Conservation (phyloP, 331 rosid genomes). For the Rhamnella rubrinervis region DNA sequence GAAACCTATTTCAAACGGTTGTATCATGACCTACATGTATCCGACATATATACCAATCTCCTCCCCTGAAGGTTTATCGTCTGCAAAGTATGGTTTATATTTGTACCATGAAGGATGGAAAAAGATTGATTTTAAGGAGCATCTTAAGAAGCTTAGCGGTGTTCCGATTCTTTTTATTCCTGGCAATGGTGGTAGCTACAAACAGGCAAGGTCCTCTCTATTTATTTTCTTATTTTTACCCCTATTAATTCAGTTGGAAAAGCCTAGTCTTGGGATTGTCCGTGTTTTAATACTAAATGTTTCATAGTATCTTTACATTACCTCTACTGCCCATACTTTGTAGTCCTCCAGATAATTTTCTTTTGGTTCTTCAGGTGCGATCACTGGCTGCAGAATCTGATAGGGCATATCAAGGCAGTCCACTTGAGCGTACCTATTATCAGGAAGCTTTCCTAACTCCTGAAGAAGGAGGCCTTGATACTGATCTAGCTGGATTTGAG, state of each 20-base stretch:
- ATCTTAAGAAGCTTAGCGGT: conserved; percentile 78
- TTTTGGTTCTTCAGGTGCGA: conserved; percentile 57
- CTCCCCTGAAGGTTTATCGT: conserved; percentile 38
- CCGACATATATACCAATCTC: conserved; percentile 86
- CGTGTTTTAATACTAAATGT: background rate
- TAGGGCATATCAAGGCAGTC: conserved; percentile 83
- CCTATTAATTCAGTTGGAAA: background rate
- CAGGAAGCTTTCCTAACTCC: conserved; percentile 60
- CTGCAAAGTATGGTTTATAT: conserved; percentile 70
- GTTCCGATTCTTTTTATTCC: conserved; percentile 93
- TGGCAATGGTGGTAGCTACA: conserved; percentile 99
- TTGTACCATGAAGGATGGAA: conserved; percentile 99
- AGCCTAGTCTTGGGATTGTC: background rate
- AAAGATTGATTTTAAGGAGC: conserved; percentile 79
- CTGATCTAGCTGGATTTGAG: conserved; percentile 39
- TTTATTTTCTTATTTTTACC: conserved; percentile 9
- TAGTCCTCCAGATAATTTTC: conserved; percentile 3
- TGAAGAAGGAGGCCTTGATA: conserved; percentile 57
- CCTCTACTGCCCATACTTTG: conserved; percentile 2
- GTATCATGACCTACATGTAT: conserved; percentile 97
- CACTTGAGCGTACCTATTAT: conserved; percentile 66
- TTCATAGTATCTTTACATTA: background rate
- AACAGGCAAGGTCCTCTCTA: conserved; percentile 82
- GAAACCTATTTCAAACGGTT: conserved; percentile 81
- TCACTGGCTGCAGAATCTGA: conserved; percentile 97